Evolutionary conservation across 2,329 filamentous ascomycete species (phyloP).

Genomic region (Metarhizium album): DNA sequence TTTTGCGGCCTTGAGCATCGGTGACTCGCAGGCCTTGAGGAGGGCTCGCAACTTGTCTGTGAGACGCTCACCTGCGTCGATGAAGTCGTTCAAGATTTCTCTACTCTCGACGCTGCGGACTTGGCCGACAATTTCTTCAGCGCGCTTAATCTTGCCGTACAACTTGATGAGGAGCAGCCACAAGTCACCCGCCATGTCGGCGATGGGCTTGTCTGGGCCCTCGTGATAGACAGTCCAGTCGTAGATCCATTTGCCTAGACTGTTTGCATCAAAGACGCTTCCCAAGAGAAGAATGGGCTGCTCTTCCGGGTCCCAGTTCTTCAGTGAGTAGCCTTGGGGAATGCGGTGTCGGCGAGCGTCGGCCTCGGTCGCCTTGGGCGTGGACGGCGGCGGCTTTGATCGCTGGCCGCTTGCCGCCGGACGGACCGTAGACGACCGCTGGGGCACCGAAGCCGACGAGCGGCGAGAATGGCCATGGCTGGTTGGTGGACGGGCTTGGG

Average conservation of each 20-base stretch:
- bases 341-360: constrained; percentile 61
- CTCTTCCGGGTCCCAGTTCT: constrained; percentile 96
- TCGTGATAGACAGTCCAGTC: constrained; percentile 96
- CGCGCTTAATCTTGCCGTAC: constrained; percentile 85
- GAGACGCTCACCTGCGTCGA: constrained; percentile 77
- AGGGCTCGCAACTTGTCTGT: constrained; percentile 77
- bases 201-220: constrained; percentile 69
- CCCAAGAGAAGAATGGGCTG: constrained; percentile 89
- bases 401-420: constrained; percentile 24
- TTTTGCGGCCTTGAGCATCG: constrained; percentile 88
- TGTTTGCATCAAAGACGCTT: constrained; percentile 95
- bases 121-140: constrained; percentile 63
- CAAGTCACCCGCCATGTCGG: constrained; percentile 85
- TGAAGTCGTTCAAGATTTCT: constrained; percentile 81
- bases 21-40: constrained; percentile 83
- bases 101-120: constrained; percentile 64
- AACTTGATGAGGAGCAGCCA: constrained; percentile 94
- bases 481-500: constrained; percentile 27
- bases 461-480: constrained; percentile 34
- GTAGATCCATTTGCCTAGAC: constrained; percentile 97
- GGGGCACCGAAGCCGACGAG: constrained; percentile 37
- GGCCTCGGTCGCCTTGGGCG: constrained; percentile 43
- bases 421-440: constrained; percentile 41
- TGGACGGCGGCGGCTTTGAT: constrained; percentile 21
- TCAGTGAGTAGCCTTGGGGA: constrained; percentile 81